These are phyloP conservation scores for Citrus mangshanensis DNA, from an alignment of 345 rosid genomes.

Conservation along the genomic window DNA sequence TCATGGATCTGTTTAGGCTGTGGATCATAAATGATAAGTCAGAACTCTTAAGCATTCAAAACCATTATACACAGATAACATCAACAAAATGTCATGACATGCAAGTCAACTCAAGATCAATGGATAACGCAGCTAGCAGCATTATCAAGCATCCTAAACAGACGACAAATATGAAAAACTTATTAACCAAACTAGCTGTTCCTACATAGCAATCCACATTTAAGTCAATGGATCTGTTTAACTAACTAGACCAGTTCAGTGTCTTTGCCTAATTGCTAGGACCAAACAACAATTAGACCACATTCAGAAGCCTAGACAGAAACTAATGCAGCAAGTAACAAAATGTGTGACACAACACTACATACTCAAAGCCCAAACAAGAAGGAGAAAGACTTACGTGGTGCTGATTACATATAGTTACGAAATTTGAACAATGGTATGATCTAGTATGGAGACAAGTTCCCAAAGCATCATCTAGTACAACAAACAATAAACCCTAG, in stretches of 20 bases:
- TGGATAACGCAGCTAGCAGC: background rate
- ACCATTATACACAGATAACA: background rate
- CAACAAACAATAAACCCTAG: background rate
- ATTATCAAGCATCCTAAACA: background rate
- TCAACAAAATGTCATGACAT: background rate
- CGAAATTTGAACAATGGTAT: background rate
- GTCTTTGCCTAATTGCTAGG: background rate
- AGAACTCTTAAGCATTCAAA: background rate
- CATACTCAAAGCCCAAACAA: no score
- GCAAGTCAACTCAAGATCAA: background rate
- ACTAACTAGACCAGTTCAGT: background rate
- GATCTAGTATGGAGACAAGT: no score
- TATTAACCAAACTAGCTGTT: background rate
- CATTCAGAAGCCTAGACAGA: background rate
- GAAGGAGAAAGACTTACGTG: no score
- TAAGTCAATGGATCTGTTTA: background rate
- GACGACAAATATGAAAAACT: background rate
- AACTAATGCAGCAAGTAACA: no score
- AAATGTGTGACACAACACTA: fast-evolving
- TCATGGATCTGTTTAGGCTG: constrained; percentile 71
- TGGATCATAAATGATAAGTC: background rate
- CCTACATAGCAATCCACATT: background rate
- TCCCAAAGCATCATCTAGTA: no score
- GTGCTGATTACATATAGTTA: background rate
- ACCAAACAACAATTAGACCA: background rate